Evolutionary conservation across 139 green algal species (phyloP), one percentile per base, ranked within the genome.

Genomic region (Prasinococcaceae sp.): DNA sequence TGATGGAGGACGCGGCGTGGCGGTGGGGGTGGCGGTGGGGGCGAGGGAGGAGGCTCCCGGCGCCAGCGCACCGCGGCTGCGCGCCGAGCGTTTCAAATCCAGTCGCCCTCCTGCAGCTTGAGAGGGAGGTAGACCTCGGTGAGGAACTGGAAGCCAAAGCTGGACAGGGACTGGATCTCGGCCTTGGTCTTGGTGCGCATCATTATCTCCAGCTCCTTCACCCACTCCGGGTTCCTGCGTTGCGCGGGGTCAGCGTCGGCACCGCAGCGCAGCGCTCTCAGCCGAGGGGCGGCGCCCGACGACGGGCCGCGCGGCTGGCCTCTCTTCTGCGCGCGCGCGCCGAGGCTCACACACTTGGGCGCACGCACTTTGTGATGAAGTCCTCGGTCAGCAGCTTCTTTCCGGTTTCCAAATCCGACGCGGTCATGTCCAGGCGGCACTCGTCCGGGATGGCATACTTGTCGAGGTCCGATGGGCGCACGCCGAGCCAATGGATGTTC

Each of bases 181-280:
- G 88, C 86, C 66, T 95, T 95, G 49, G 84, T 76, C 47, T 80
- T 81, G 3, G 58, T 85, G 3, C 65, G 36, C n/a, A 92, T 57
- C 88, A 97, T 97, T 30, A 94, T 80, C 65, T 97, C 73, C 50
- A 97, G 75, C 74, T 97, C 88, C 44, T 75, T 67, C 19, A 94
- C 82, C 17, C 16, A n/a, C n/a, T n/a, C n/a, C n/a, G n/a, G n/a
- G n/a, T n/a, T n/a, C n/a, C n/a, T n/a, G n/a, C n/a, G n/a, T n/a
- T n/a, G n/a, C n/a, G n/a, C n/a, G n/a, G n/a, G n/a, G n/a, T n/a
- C n/a, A n/a, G n/a, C n/a, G n/a, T n/a, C n/a, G n/a, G n/a, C n/a
- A n/a, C n/a, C n/a, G n/a, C n/a, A n/a, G n/a, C n/a, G n/a, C n/a
- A n/a, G n/a, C n/a, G n/a, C n/a, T n/a, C n/a, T n/a, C n/a, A n/a